These are phyloP conservation scores for Didymella sp. DNA, from an alignment of 2,329 filamentous ascomycete genomes.

Conservation along the genomic window DNA sequence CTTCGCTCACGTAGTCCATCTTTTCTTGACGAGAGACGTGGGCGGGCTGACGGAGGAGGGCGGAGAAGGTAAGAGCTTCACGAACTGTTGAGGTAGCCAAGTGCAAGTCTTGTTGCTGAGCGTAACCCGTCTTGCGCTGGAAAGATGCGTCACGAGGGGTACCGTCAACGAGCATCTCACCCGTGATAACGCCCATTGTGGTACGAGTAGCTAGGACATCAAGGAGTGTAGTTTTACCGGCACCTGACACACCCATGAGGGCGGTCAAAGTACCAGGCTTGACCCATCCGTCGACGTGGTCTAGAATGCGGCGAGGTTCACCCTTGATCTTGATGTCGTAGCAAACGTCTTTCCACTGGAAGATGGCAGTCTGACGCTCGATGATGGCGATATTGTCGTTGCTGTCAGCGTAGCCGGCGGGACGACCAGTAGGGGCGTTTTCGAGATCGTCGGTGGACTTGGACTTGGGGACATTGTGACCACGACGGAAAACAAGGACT, in stretches of 20 bases:
- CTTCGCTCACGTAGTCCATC: slow-evolving; percentile 84
- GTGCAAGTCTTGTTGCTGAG: slow-evolving; percentile 92
- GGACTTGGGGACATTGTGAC: slow-evolving; percentile 59
- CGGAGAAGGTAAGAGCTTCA: slow-evolving; percentile 86
- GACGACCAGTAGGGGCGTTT: slow-evolving; percentile 39
- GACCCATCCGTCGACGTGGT: slow-evolving; percentile 91
- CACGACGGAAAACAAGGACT: slow-evolving; percentile 58
- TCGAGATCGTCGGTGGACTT: slow-evolving; percentile 53
- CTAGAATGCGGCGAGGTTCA: slow-evolving; percentile 75
- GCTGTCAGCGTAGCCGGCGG: slow-evolving; percentile 45
- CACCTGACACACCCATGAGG: slow-evolving; percentile 89
- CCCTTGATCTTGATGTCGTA: slow-evolving; percentile 82
- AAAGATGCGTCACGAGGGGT: slow-evolving; percentile 78
- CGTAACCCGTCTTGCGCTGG: slow-evolving; percentile 91
- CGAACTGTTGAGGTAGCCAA: slow-evolving; percentile 83
- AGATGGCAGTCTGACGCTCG: slow-evolving; percentile 74
- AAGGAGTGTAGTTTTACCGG: slow-evolving; percentile 91
- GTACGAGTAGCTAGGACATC: slow-evolving; percentile 85
- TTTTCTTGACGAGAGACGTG: slow-evolving; percentile 78
- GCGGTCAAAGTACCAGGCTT: slow-evolving; percentile 86
- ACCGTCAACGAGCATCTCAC: slow-evolving; percentile 85
- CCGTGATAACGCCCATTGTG: slow-evolving; percentile 86
- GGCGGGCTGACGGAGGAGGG: slow-evolving; percentile 81
- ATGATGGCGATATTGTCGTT: slow-evolving; percentile 55
- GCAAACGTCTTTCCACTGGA: slow-evolving; percentile 85